Percentiles rank a stretch among this genome's conserved stretches.
Evolutionary conservation across 2,329 filamentous ascomycete genomes (phyloP).

Genomic region (Dactylonectria estremocensis): DNA sequence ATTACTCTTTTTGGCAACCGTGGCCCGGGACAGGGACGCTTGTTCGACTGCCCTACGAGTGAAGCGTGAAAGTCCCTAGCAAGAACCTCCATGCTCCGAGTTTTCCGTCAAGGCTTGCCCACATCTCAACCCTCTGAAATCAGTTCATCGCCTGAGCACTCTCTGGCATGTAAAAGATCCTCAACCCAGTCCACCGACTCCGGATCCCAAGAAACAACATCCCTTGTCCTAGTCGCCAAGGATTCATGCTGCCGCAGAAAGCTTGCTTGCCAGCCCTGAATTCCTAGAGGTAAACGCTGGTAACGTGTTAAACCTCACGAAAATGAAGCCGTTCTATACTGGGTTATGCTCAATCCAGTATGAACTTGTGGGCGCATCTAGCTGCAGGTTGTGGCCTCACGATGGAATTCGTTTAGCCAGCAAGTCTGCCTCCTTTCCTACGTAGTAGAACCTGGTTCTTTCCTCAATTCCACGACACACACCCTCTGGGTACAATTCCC

Average conservation of each 20-base stretch:
- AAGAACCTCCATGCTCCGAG: conserved; percentile 38
- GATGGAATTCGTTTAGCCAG: conserved; percentile 7
- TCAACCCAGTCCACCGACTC: conserved; percentile 40
- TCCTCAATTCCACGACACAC: conserved; percentile 8
- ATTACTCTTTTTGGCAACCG: conserved; percentile 47
- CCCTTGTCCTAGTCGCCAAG: conserved; percentile 33
- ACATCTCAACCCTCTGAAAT: conserved; percentile 35
- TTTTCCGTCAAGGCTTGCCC: conserved; percentile 35
- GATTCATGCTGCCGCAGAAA: conserved; percentile 34
- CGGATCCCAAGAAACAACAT: conserved; percentile 35
- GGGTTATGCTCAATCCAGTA: conserved; percentile 17
- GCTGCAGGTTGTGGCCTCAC: conserved; percentile 15
- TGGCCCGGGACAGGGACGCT: conserved; percentile 44
- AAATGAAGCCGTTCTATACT: background rate
- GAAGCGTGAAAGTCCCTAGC: conserved; percentile 36
- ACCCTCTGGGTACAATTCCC: conserved; percentile 28
- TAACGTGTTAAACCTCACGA: conserved; percentile 20
- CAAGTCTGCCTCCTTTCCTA: background rate
- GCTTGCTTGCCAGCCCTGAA: background rate
- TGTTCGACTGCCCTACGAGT: conserved; percentile 44
- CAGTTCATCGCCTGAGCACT: conserved; percentile 43
- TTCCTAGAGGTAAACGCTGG: conserved; percentile 17
- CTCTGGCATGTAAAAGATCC: conserved; percentile 44
- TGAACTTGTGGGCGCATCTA: conserved; percentile 12
- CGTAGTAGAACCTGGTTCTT: conserved; percentile 13